Evolutionary conservation across 2,329 filamentous ascomycete genomes (phyloP), one percentile per base, ranked within the genome.

Genomic region (Sporothrix variecibatus): DNA sequence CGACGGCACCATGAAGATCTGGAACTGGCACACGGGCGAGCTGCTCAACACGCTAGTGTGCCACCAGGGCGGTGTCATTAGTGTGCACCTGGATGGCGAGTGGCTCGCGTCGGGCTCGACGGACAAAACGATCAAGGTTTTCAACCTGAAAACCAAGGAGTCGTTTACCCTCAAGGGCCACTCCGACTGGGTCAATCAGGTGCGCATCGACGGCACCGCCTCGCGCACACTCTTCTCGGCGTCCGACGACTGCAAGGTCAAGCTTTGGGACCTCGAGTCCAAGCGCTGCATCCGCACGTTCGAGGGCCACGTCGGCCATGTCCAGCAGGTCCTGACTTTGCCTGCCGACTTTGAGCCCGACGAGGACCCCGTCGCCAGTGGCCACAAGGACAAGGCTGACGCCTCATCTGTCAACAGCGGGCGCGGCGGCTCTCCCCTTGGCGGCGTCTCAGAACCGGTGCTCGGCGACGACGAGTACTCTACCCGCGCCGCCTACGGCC

Each of bases 131-230:
- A 92, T 98, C 82, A 94, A 95, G 81, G 91, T 99, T 64, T 98
- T 95, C 89, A 95, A 97, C 81, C 96, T 97, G 79, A 89, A 93
- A 78, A 93, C 93, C 74, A 94, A 94, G 81, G 91, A 93, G 72
- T 93, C 92, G 0, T 97, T 92, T 78, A 88, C 90, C 71, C 86
- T 99, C 15, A 90, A 91, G 31, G 95, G 95, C 9, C 96, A 99
- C 81, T 90, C 87, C 0, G 95, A 98, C 81, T 98, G 95, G 93
- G 95, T 99, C 79, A 99, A 99, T 82, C 92, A 93, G n/a, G 95
- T 98, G 43, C 92, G 92, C 77, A 89, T 99, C 51, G 94, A 99
- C 81, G 75, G 77, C 70, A 88, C 91, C 0, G 84, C 88, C 1
- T 97, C 94, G 11, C 91, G 94, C 17, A 98, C 95, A 0, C 87